Evolutionary conservation across 176 grass and related monocot species (phyloP).

Genomic region (Zoysia japonica): DNA sequence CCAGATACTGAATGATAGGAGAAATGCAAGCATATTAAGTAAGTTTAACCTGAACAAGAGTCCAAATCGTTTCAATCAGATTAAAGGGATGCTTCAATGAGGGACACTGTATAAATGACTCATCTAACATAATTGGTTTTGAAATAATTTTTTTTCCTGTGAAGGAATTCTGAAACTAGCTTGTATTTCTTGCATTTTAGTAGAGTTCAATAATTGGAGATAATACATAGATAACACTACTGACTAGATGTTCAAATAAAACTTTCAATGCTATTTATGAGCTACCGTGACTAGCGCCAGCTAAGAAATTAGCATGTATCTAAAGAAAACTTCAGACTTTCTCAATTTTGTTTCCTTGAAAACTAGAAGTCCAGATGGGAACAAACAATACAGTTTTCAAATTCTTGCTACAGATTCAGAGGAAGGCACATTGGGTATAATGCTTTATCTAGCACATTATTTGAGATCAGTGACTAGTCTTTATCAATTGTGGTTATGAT

Average conservation of each 20-base stretch:
- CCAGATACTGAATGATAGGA: background rate
- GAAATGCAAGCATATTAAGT: background rate
- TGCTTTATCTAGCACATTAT: background rate
- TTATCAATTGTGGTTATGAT: slow-evolving; percentile 11
- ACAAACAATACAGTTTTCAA: background rate
- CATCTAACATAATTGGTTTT: too few species aligned
- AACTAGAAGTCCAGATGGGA: background rate
- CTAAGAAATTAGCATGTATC: background rate
- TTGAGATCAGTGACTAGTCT: background rate
- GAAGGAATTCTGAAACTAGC: too few species aligned
- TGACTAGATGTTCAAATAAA: slow-evolving; percentile 13
- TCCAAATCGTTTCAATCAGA: background rate
- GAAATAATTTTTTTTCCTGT: too few species aligned
- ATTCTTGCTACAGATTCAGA: slow-evolving; percentile 1
- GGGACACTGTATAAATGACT: background rate
- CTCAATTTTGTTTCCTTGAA: background rate
- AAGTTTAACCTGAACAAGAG: background rate
- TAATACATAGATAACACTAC: background rate
- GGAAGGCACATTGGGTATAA: background rate
- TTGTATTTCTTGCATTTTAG: background rate
- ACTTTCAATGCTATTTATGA: background rate
- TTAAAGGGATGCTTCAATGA: background rate
- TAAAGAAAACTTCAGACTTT: background rate
- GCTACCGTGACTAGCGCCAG: background rate
- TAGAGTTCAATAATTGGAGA: background rate